These are phyloP conservation scores for Pichia sp. DNA, from an alignment of 1,139 yeast genomes.

Conservation along the genomic window DNA sequence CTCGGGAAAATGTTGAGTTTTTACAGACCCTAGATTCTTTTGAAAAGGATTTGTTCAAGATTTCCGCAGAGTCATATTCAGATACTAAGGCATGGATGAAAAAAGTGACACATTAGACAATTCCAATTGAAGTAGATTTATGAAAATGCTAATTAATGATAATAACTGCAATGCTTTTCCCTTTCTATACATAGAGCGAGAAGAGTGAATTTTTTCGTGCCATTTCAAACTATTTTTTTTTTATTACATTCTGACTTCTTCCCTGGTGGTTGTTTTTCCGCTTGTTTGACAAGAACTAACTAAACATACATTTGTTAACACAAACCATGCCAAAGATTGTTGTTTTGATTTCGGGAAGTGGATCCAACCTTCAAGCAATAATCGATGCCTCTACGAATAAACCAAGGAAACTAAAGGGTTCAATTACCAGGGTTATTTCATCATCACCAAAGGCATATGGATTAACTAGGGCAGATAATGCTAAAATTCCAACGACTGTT, in stretches of 20 bases:
- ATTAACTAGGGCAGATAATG: conserved; percentile 64
- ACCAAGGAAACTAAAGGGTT: conserved; percentile 43
- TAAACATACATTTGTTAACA: not conserved
- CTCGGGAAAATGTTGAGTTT: conserved; percentile 16
- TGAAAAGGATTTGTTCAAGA: conserved; percentile 15
- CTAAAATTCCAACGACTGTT: conserved; percentile 59
- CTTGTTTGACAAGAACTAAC: no score
- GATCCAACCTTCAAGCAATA: conserved; percentile 88
- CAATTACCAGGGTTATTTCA: conserved; percentile 71
- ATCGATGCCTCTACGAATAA: conserved; percentile 56
- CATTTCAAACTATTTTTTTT: no score
- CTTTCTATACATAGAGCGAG: no score
- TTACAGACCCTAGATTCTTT: conserved; percentile 14
- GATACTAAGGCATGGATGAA: conserved; percentile 12
- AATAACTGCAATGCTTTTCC: no score
- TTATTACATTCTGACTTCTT: no score
- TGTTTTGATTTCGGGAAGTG: conserved; percentile 90
- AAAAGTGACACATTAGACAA: not conserved
- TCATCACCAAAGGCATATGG: conserved; percentile 84
- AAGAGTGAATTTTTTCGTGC: no score
- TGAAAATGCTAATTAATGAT: no score
- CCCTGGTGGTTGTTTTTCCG: no score
- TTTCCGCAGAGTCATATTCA: conserved; percentile 7
- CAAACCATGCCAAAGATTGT: conserved; percentile 28
- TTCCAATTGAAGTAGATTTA: no score